phyloP scores from a whole-genome alignment of 345 rosid genomes.

The Boechera stricta region DNA sequence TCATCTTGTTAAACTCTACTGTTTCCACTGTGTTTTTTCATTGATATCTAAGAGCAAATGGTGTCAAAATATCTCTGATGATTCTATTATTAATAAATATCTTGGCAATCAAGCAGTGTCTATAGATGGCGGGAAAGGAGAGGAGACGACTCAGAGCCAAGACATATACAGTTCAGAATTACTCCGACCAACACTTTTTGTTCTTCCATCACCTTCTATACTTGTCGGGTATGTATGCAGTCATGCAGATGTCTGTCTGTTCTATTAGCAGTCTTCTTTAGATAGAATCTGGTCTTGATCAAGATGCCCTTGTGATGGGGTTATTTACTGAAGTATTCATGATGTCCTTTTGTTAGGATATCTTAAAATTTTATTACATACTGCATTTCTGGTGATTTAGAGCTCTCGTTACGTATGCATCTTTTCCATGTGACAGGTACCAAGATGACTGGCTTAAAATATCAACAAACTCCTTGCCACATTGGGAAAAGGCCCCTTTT shows the following conservation, averaged over 20 bases:
- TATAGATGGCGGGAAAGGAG: constrained; percentile 69
- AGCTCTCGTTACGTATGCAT: constrained; percentile 13
- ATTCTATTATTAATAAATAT: constrained; percentile 15
- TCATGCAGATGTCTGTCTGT: constrained; percentile 11
- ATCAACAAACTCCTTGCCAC: constrained; percentile 77
- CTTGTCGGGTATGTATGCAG: constrained; percentile 82
- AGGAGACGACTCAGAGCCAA: constrained; percentile 72
- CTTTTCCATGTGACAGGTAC: constrained; percentile 59
- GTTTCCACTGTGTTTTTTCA: constrained; percentile 21
- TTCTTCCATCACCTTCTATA: constrained; percentile 90
- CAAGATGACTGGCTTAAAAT: constrained; percentile 99
- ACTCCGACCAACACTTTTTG: constrained; percentile 75
- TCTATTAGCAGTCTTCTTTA: constrained; percentile 18
- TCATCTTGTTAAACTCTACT: constrained; percentile 48
- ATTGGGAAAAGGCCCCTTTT: constrained; percentile 99
- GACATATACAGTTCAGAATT: constrained; percentile 71
- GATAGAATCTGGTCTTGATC: constrained; percentile 16
- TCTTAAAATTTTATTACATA: constrained; percentile 6
- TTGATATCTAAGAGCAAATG: constrained; percentile 16
- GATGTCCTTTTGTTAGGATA: constrained; percentile 12
- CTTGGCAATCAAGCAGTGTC: constrained; percentile 44
- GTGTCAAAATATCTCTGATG: constrained; percentile 8
- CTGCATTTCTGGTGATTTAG: constrained; percentile 21
- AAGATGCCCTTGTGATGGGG: constrained; percentile 16
- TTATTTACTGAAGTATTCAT: constrained; percentile 22